These are phyloP conservation scores for Haplosporangium gracile DNA, from an alignment of 192 early-diverging fungal species.

Conservation along the genomic window DNA sequence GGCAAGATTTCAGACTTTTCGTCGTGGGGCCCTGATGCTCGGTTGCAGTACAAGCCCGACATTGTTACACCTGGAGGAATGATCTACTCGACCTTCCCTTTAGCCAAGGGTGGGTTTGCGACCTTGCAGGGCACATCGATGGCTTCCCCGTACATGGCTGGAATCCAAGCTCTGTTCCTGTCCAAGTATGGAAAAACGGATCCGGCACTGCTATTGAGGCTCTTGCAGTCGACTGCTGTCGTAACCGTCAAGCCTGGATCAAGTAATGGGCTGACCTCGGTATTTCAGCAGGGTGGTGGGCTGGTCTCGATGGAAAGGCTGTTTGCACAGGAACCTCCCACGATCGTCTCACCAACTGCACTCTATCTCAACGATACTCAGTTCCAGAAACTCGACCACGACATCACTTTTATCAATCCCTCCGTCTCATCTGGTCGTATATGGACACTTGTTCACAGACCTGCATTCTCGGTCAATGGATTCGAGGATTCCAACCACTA, in stretches of 20 bases:
- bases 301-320: conserved; percentile 72
- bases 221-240: conserved; percentile 29
- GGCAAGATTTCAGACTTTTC: conserved; percentile 81
- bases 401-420: conserved; percentile 27
- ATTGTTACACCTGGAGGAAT: conserved; percentile 71
- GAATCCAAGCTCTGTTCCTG: conserved; percentile 47
- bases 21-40: conserved; percentile 78
- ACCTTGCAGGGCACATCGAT: conserved; percentile 72
- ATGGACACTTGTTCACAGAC: conserved; percentile 32
- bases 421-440: conserved; percentile 6
- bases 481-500: conserved; percentile 28
- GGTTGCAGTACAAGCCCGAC: conserved; percentile 74
- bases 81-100: conserved; percentile 72
- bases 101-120: conserved; percentile 44
- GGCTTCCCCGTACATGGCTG: conserved; percentile 71
- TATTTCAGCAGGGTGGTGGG: conserved; percentile 76
- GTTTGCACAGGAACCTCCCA: conserved; percentile 64
- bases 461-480: conserved; percentile 39
- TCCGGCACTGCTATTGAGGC: conserved; percentile 12
- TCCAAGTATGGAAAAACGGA: conserved; percentile 26
- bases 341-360: conserved; percentile 63
- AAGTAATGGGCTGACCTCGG: conserved; percentile 51
- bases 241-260: conserved; percentile 26
- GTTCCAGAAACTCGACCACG: conserved; percentile 39
- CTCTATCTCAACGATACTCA: conserved; percentile 68